Evolutionary conservation across 2,329 filamentous ascomycete genomes (phyloP), one percentile per base, ranked within the genome.

Genomic region (Penicillium sp.): DNA sequence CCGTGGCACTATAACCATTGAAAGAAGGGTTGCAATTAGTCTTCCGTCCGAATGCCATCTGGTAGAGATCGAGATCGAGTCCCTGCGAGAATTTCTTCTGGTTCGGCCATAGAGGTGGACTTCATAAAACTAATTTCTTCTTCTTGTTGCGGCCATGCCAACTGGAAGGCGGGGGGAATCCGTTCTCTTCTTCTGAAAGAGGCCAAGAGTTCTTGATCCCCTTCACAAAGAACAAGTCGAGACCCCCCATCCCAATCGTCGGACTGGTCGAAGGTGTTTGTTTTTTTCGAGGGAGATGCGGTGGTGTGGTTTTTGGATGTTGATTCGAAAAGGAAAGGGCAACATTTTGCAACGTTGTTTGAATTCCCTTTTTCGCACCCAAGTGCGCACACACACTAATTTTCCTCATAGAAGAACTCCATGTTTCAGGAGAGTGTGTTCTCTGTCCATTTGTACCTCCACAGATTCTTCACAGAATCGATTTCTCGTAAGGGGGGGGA

Each of bases 1-100:
- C 95, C 95, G 85, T 98, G 93, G 81, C 97, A 86, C 95, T 98
- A 83, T 82, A 67, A 63, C 70, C 64, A 65, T 28, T 17, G 37
- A 73, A 72, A 76, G 76, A 74, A 74, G 75, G 72, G 76, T 66
- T 75, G 72, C 71, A 77, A 85, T 89, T 83, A 90, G 88, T 89
- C 86, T 89, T 89, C 86, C 86, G 86, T 83, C 86, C 86, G 80
- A 87, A 81, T 77, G 75, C 75, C 75, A 76, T 75, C 67, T 70
- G 63, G 56, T 62, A 70, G 69, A 69, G 64, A 57, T 66, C 45
- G 69, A 69, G 64, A 57, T 66, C 45, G 33, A 65, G 64, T 57
- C 68, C 66, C 68, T 69, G 68, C 66, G 62, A 54, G 51, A 53
- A 22, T 40, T 26, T 38, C 30, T 54, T 54, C 65, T 71, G 65